A percentile compares a stretch with the other conserved stretches of the same genome.
phyloP scores from a whole-genome alignment of 1,139 yeast species.

The Nadsonia commutata region DNA sequence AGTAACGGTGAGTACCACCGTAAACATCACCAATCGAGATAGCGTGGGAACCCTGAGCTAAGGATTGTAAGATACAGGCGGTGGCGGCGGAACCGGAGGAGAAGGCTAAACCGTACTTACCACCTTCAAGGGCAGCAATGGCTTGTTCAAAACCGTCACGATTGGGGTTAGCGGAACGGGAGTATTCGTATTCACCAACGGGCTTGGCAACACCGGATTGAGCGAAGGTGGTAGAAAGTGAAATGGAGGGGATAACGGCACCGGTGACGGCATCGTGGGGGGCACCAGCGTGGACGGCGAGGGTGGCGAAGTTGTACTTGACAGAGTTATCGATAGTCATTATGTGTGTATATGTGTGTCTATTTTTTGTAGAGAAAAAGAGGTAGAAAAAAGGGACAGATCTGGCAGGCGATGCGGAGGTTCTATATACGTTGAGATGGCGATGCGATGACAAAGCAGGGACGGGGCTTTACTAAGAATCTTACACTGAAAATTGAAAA shows the following conservation, averaged over 20 bases:
- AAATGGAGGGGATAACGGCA: conserved; percentile 77
- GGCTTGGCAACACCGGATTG: conserved; percentile 68
- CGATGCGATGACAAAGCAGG: too few relatives aligned
- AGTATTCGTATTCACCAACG: conserved; percentile 68
- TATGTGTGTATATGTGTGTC: background rate
- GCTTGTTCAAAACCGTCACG: conserved; percentile 71
- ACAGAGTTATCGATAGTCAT: conserved; percentile 9
- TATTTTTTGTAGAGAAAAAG: background rate
- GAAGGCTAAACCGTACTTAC: conserved; percentile 65
- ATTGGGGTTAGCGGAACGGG: conserved; percentile 81
- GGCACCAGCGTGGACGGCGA: conserved; percentile 77
- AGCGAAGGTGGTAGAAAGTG: conserved; percentile 75
- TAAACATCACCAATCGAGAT: conserved; percentile 79
- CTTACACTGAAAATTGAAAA: background rate
- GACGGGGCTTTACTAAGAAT: too few relatives aligned
- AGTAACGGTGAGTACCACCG: conserved; percentile 88
- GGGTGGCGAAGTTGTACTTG: conserved; percentile 46
- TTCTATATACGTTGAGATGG: background rate
- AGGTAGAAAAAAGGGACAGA: background rate
- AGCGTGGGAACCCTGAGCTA: conserved; percentile 61
- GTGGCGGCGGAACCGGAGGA: conserved; percentile 82
- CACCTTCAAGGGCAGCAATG: conserved; percentile 67
- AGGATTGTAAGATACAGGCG: conserved; percentile 59
- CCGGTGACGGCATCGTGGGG: conserved; percentile 64
- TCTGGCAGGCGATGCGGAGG: background rate